Evolutionary conservation across 1,284 basidiomycete genomes (phyloP).

Genomic region (Sporisorium graminicola): DNA sequence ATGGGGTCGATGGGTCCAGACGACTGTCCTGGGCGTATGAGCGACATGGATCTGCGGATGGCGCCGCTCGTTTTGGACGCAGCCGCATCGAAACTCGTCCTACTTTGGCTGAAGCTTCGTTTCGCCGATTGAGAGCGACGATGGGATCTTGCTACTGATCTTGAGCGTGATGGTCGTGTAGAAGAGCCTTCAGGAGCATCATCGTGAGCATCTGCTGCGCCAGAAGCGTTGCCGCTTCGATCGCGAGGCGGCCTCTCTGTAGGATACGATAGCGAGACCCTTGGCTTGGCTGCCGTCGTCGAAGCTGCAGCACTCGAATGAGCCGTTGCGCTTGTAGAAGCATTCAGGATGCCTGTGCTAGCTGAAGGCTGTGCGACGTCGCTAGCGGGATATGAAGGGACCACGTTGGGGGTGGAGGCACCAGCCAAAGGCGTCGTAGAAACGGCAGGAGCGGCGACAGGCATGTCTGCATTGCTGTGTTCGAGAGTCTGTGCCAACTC

Average conservation of each 20-base stretch:
- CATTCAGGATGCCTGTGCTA: constrained; percentile 10
- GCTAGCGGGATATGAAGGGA: constrained; percentile 20
- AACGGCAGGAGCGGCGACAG: constrained; percentile 9
- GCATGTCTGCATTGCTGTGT: background rate
- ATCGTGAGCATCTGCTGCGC: background rate
- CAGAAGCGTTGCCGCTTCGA: constrained; percentile 20
- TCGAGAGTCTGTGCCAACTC: background rate
- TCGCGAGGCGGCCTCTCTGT: constrained; percentile 17
- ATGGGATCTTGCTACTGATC: constrained; percentile 9
- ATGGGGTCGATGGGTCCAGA: constrained; percentile 40
- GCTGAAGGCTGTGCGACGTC: constrained; percentile 15
- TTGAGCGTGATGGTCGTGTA: constrained; percentile 5
- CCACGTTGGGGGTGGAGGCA: constrained; percentile 4
- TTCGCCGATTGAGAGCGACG: constrained; percentile 26
- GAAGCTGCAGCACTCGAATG: background rate
- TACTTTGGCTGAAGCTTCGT: constrained; percentile 12
- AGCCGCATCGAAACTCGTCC: constrained; percentile 22
- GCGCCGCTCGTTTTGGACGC: constrained; percentile 18
- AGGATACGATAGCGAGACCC: constrained; percentile 27
- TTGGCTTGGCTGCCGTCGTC: background rate
- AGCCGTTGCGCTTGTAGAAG: background rate
- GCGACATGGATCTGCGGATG: constrained; percentile 21
- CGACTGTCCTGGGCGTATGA: constrained; percentile 3
- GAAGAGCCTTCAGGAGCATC: background rate
- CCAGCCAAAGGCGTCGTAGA: too few species aligned